Base-by-base conservation (phyloP, 768 basidiomycete species). In the Trichaptum fuscoviolaceum region DNA sequence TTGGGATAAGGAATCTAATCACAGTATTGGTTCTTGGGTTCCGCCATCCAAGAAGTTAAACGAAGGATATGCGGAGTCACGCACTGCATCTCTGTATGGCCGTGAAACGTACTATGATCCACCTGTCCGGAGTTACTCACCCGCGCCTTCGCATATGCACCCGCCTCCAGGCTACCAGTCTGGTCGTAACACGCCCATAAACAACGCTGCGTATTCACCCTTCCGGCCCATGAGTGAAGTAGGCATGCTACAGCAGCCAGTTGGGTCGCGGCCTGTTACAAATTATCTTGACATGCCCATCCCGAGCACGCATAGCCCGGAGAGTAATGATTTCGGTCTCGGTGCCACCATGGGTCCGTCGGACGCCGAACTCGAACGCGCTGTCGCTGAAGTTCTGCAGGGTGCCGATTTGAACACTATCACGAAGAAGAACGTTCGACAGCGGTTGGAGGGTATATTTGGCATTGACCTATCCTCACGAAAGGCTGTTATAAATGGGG, bases 1-100 rank as follows among this genome's bases (percentile, higher is more conserved):
- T 12, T 98, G 95, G 95, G 95, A 97, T 74, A 95, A 95, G 76
- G 95, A 96, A 70, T 95, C 93, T 0, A 96, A 96, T 72, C 95
- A 96, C 77, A 95, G 93, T 68, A 93, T 95, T 63, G 93, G 93
- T 8, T 95, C 93, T 0, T 96, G 93, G 92, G 88, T 90, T 10
- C 93, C 94, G 35, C 92, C 91, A 0, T 78, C 80, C 57, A 90
- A 90, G 73, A 75, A 83, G 69, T 87, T 84, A 69, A 89, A 86
- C 71, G 88, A 90, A 27, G 91, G 87, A 1, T 92, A 92, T 65
- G 82, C 88, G 2, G 89, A 93, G 73, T 92, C 91, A 3, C 87
- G 83, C 18, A 87, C 92, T 8, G 89, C 86, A 1, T 95, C 92
- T 0, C 74, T 94, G 30, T 95, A 95, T 69, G 93, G 94, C 58